Percentiles rank a stretch among this genome's conserved stretches.
phyloP scores from a whole-genome alignment of 75 land plant species.

The Pseudotsuga menziesii region DNA sequence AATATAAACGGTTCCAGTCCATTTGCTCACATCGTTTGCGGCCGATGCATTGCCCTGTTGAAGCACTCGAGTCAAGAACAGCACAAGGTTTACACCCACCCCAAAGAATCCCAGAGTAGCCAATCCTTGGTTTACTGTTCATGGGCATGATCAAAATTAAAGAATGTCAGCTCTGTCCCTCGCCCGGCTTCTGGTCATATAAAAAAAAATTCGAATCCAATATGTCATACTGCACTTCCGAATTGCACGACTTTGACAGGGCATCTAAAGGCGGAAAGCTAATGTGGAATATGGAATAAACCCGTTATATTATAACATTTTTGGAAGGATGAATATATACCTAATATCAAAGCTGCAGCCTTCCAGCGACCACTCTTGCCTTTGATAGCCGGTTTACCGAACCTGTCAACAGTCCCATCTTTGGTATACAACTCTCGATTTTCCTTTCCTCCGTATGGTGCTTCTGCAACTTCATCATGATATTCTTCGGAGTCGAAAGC shows the following conservation, averaged over 20 bases:
- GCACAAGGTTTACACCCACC: constrained; percentile 68
- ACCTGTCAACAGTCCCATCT: constrained; percentile 36
- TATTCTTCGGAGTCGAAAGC: no score
- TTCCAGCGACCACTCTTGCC: constrained; percentile 36
- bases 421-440: background rate
- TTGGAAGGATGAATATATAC: background rate
- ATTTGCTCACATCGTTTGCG: constrained; percentile 65
- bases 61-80: constrained; percentile 62
- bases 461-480: background rate
- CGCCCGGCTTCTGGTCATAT: background rate
- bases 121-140: constrained; percentile 56
- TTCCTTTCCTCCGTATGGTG: background rate
- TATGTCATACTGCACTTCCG: background rate
- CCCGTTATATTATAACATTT: background rate
- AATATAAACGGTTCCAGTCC: constrained; percentile 68
- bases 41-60: constrained; percentile 58
- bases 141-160: background rate
- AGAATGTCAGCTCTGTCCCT: background rate
- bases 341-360: constrained; percentile 35
- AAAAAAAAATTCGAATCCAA: background rate
- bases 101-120: constrained; percentile 64
- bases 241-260: background rate
- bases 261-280: background rate
- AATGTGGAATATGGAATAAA: background rate
- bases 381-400: constrained; percentile 27